Base-by-base conservation (phyloP, 1,284 basidiomycete genomes). In the Moniliella sp. region DNA sequence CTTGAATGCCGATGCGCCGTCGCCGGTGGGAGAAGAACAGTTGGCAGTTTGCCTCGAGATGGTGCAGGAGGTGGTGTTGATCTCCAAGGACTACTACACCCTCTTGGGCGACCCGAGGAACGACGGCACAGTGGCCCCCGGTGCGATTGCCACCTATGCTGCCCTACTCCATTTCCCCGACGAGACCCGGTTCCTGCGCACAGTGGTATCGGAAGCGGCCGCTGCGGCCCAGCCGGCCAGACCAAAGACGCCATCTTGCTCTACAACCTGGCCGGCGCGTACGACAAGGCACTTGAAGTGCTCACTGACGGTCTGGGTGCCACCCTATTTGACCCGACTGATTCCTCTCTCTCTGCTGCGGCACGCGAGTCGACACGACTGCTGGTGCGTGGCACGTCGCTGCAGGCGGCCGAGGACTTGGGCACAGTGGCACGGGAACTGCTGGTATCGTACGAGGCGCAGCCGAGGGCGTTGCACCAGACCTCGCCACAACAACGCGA, bases 221-320 rank as follows among this genome's bases (percentile, higher is more conserved):
- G 68, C 70, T 31, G 69, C 79, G 48, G n/a, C n/a, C n/a, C n/a
- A n/a, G n/a, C 70, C 40, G 62, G 66, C 31, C 76, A 78, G 17
- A 74, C 79, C 27, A 70, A 76, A 4, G 83, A 94, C 59, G 83
- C 84, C 1, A 84, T 97, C 64, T 78, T 88, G 60, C 66, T 99
- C 28, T 94, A 83, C 66, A 88, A 94, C 63, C 73, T 94, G 21
- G 83, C 86, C 0, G 79, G 81, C 23, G 80, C 88, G 42, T 84
- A 86, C 58, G 67, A 74, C 31, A 80, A 77, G 17, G 88, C 94
- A 29, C 72, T 94, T 25, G 68, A 73, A 5, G 82, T 81, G 37
- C 74, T 97, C 27, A 83, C 82, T 25, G 74, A 75, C 35, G 79
- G 83, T 3, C 68, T 99, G 0, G 83, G 84, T n/a, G 77, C 76